Evolutionary conservation across 176 grass and related monocot species (phyloP).

Genomic region (Phyllostachys edulis): DNA sequence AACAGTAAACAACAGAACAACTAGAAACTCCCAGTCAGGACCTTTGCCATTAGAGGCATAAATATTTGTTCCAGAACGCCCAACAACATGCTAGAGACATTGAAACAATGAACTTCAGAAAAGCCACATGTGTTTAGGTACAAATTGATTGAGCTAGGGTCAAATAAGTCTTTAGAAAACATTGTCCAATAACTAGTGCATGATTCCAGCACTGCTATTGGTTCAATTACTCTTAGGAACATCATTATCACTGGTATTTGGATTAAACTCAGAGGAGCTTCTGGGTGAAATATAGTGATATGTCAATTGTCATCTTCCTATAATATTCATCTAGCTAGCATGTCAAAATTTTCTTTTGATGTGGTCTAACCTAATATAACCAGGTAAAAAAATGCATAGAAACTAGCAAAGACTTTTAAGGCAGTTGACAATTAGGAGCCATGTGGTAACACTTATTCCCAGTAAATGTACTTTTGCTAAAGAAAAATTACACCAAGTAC

Average conservation of each 20-base stretch:
- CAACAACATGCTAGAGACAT: constrained; percentile 3
- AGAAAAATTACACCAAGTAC: background rate
- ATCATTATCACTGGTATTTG: constrained; percentile 10
- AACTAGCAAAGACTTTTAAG: background rate
- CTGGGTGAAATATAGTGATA: constrained; percentile 14
- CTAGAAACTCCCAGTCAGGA: background rate
- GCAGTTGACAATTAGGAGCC: background rate
- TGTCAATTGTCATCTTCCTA: background rate
- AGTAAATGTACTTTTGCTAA: constrained; percentile 1
- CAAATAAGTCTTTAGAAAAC: constrained; percentile 28
- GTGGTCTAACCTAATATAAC: background rate
- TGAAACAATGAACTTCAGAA: constrained; percentile 19
- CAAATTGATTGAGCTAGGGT: constrained; percentile 6
- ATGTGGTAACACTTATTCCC: background rate
- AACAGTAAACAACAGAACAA: background rate
- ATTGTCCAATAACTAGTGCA: background rate
- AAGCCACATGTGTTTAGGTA: background rate
- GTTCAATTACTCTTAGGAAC: background rate
- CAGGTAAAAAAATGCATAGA: background rate
- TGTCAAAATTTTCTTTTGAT: background rate
- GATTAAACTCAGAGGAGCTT: background rate
- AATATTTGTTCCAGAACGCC: constrained; percentile 19
- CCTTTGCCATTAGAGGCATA: constrained; percentile 13
- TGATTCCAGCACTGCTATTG: background rate
- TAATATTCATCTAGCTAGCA: constrained; percentile 5